Percentiles rank a stretch among this genome's conserved stretches.
Conservation (phyloP, 495 filamentous ascomycete genomes). For the Rusavskia elegans region DNA sequence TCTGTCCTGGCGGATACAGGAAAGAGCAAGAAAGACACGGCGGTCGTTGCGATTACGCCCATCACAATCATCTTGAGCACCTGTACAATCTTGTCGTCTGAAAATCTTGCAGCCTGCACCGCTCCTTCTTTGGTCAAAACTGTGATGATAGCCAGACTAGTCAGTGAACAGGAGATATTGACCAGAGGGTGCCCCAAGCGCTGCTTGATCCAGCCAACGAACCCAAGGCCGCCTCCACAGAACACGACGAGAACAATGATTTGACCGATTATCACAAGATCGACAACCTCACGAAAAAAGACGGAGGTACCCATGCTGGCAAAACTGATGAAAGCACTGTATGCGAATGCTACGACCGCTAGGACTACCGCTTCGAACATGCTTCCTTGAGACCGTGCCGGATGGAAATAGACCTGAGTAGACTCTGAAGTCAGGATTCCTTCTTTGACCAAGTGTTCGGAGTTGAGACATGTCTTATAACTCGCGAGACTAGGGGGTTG, state of each 20-base stretch:
- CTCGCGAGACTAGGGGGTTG: no score
- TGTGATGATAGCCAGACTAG: conserved; percentile 83
- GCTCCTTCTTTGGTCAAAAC: conserved; percentile 85
- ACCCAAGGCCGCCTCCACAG: conserved; percentile 74
- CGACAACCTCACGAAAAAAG: conserved; percentile 49
- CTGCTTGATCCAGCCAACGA: conserved; percentile 90
- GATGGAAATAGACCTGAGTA: conserved; percentile 66
- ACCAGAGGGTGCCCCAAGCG: conserved; percentile 70
- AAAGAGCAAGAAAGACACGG: conserved; percentile 65
- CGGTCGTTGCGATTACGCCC: conserved; percentile 58
- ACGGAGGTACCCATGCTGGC: conserved; percentile 76
- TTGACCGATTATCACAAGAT: conserved; percentile 57
- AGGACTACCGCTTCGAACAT: conserved; percentile 85
- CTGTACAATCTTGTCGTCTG: conserved; percentile 67
- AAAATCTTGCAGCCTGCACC: conserved; percentile 65
- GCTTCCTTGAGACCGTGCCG: conserved; percentile 75
- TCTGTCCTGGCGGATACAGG: conserved; percentile 66
- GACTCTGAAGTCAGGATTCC: no score
- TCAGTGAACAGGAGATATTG: conserved; percentile 77
- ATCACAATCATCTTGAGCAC: conserved; percentile 83
- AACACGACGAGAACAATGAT: conserved; percentile 71
- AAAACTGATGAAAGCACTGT: conserved; percentile 66
- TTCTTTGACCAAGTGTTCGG: no score
- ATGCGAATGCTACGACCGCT: conserved; percentile 64
- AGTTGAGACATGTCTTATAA: no score